Conservation (phyloP, 2,329 filamentous ascomycete species). For the Gnomoniopsis smithogilvyi region DNA sequence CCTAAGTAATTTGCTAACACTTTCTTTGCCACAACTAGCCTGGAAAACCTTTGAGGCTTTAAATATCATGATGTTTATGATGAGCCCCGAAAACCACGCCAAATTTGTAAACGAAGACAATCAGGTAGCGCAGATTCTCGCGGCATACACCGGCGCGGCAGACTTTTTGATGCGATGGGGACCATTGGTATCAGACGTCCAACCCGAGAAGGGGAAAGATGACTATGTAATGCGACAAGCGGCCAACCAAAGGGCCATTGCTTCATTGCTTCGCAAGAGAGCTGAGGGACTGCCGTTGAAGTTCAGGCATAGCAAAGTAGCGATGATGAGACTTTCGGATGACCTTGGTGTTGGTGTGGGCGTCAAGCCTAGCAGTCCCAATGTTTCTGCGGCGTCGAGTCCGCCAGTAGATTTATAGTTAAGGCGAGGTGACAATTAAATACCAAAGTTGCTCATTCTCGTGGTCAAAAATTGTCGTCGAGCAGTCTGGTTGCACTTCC, state of each 20-base stretch:
- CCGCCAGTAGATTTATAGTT: no score
- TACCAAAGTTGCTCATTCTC: no score
- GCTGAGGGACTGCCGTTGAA: background rate
- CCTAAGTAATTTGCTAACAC: background rate
- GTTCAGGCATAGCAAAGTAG: background rate
- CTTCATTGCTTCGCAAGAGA: background rate
- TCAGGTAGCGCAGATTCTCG: background rate
- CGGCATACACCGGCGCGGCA: background rate
- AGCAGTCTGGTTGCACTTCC: no score
- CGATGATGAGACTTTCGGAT: background rate
- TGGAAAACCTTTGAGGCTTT: background rate
- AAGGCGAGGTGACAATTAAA: no score
- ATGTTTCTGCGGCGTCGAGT: no score
- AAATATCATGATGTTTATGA: background rate
- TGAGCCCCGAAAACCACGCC: background rate
- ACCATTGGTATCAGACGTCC: background rate
- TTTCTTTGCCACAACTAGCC: background rate
- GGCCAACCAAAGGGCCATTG: background rate
- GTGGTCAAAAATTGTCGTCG: no score
- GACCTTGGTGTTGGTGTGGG: background rate
- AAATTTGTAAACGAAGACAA: background rate
- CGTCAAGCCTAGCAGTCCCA: background rate
- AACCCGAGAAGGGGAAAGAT: background rate
- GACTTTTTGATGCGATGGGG: background rate
- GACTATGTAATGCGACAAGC: background rate